Evolutionary conservation across 2,329 filamentous ascomycete species (phyloP), one percentile per base, ranked within the genome.

Genomic region (Atkinsonella texensis): DNA sequence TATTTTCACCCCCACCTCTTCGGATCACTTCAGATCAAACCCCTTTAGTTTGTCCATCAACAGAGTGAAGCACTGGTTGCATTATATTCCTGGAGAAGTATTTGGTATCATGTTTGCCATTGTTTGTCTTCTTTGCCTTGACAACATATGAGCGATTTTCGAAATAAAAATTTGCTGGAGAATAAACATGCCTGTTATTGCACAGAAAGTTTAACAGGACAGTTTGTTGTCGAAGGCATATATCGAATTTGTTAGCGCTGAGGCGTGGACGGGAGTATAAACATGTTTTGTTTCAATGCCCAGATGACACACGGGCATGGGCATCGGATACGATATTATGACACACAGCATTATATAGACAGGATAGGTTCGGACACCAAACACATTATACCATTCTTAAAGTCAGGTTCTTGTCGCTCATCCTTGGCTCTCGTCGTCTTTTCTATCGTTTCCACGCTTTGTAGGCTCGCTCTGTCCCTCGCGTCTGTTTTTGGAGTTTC

Each of bases 241-340:
- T 31, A 48, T 8, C 20, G 44, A 13, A 15, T 28, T 15, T 41
- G 44, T 33, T 38, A 49, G 32, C 43, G 46, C 35, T 42, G 32
- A 15, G 41, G 35, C 28, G 43, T 32, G 38, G 41, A 49, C 6
- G 28, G 39, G 42, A 49, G 52, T 44, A 51, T 52, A 40, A 42
- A 49, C 40, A 48, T 48, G 35, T 52, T 52, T 54, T 56, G 52
- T 50, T 49, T 46, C 47, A 51, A 23, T 10, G n/a, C 7, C n/a
- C n/a, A 13, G 10, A 42, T 33, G 44, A 23, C n/a, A 43, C 20
- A 40, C 10, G 32, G 46, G 50, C 31, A 39, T 40, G 18, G 18
- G 48, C 43, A 50, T 53, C 13, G n/a, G 35, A 38, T 46, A 33
- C 28, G 42, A 17, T 15, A 32, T 17, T 39, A 47, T 47, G 39